These are phyloP conservation scores for Flagelloscypha sp. DNA, from an alignment of 768 basidiomycete species.

Conservation along the genomic window DNA sequence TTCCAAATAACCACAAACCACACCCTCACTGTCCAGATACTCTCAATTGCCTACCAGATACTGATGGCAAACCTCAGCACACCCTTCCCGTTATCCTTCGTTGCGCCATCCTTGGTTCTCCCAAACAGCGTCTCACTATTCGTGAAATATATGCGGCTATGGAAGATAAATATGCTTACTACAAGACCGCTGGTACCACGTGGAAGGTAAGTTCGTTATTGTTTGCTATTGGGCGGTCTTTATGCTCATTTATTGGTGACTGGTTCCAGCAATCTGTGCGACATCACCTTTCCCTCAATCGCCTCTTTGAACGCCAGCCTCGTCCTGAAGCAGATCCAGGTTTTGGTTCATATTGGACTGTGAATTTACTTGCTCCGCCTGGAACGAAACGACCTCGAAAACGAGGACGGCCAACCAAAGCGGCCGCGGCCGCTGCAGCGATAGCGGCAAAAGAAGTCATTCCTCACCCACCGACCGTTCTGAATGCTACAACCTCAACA, in stretches of 20 bases:
- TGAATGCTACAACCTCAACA: slow-evolving; percentile 3
- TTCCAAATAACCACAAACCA: slow-evolving; percentile 48
- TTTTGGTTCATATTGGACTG: slow-evolving; percentile 85
- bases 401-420: slow-evolving; percentile 56
- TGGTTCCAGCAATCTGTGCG: slow-evolving; percentile 71
- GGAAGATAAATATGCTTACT: slow-evolving; percentile 80
- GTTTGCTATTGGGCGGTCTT: slow-evolving; percentile 3
- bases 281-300: slow-evolving; percentile 76
- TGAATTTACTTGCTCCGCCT: slow-evolving; percentile 78
- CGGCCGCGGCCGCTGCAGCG: slow-evolving; percentile 14
- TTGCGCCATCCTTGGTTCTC: slow-evolving; percentile 75
- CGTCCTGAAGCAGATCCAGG: slow-evolving; percentile 80
- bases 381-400: slow-evolving; percentile 83
- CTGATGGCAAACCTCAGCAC: slow-evolving; percentile 71
- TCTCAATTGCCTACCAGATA: slow-evolving; percentile 70
- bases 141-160: slow-evolving; percentile 81
- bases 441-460: slow-evolving; percentile 6
- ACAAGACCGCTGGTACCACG: slow-evolving; percentile 70
- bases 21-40: slow-evolving; percentile 76
- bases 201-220: slow-evolving; percentile 59
- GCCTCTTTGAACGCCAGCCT: slow-evolving; percentile 74
- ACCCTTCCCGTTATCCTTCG: slow-evolving; percentile 80
- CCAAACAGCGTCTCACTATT: slow-evolving; percentile 69
- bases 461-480: slow-evolving; percentile 12
- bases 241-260: slow-evolving; percentile 10